Evolutionary conservation across 202 grass and related monocot genomes (phyloP), one percentile per base, ranked within the genome.

Genomic region (Saccharum hybrid): DNA sequence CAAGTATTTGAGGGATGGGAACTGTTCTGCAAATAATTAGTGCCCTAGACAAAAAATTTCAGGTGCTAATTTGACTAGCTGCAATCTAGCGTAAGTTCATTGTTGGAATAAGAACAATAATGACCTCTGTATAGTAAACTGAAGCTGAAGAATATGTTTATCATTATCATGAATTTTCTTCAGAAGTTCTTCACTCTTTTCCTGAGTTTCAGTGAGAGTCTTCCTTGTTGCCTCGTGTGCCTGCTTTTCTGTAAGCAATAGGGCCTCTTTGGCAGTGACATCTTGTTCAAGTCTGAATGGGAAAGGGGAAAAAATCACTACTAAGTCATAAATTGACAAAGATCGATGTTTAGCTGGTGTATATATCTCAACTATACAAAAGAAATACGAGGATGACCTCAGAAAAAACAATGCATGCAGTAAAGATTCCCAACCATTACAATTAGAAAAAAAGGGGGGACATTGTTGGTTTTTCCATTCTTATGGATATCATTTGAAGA

Each of bases 281-380:
- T 90, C 88, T 81, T 94, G 88, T 94, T 94, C 91, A 88, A 94
- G 88, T 78, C 91, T 94, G 54, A 66, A 91, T 83, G 54, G 78
- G 40, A 77, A 86, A 61, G 64, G 49, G 30, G 71, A 77, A 74
- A 71, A 59, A 33, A 3, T 84, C 40, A 60, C 4, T 66, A 72
- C 37, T 54, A 88, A 81, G 19, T 54, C 48, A 36, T 61, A 78
- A 31, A 83, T 65, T 56, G 41, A 86, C 48, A 79, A 86, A 78
- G 19, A 75, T 33, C 2, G 5, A 82, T 4, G 21, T 46, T 67
- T n/a, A 40, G 16, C 41, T 41, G 76, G 52, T 57, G 2, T 16
- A 63, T 78, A 59, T 71, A 52, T 81, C 43, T 67, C 70, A 64
- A 68, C 62, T 69, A 33, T 64, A 85, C 14, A 70, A 80, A 76